Percentiles rank a stretch among this genome's conserved stretches.
phyloP scores from a whole-genome alignment of 805 yeast genomes.

The Myxozyma udenii region DNA sequence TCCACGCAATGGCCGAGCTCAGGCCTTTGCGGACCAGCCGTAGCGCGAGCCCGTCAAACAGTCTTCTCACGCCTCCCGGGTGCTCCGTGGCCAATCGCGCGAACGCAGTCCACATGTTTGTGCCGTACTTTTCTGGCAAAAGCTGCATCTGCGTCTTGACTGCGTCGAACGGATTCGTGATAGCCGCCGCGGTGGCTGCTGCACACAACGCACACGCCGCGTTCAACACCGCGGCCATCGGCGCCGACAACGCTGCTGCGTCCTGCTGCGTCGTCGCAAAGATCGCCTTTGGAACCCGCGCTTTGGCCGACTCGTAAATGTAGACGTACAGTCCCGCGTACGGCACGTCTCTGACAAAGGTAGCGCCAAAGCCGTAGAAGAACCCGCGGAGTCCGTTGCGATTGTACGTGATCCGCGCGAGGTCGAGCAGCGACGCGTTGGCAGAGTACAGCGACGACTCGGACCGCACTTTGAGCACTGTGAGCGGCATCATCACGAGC shows the following conservation, averaged over 20 bases:
- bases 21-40: constrained; percentile 80
- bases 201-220: constrained; percentile 73
- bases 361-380: constrained; percentile 83
- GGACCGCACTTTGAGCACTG: constrained; percentile 81
- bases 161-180: constrained; percentile 94
- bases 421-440: constrained; percentile 62
- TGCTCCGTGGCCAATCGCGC: constrained; percentile 43
- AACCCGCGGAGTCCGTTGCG: constrained; percentile 63
- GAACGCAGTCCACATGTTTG: constrained; percentile 43
- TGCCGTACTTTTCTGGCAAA: constrained; percentile 48
- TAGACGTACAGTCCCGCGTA: constrained; percentile 91
- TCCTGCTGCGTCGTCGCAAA: constrained; percentile 31
- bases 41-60: constrained; percentile 81
- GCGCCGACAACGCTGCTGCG: constrained; percentile 25
- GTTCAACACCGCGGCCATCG: constrained; percentile 59
- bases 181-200: constrained; percentile 73
- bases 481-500: constrained; percentile 87
- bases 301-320: constrained; percentile 74
- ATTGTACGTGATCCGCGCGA: constrained; percentile 53
- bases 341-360: constrained; percentile 88
- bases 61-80: constrained; percentile 43
- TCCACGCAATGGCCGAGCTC: constrained; percentile 96
- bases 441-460: constrained; percentile 70
- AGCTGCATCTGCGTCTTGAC: constrained; percentile 89
- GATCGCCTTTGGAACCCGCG: constrained; percentile 48